Evolutionary conservation across 805 yeast genomes (phyloP), one percentile per base, ranked within the genome.

Genomic region (Groenewaldozyma tartarivorans): DNA sequence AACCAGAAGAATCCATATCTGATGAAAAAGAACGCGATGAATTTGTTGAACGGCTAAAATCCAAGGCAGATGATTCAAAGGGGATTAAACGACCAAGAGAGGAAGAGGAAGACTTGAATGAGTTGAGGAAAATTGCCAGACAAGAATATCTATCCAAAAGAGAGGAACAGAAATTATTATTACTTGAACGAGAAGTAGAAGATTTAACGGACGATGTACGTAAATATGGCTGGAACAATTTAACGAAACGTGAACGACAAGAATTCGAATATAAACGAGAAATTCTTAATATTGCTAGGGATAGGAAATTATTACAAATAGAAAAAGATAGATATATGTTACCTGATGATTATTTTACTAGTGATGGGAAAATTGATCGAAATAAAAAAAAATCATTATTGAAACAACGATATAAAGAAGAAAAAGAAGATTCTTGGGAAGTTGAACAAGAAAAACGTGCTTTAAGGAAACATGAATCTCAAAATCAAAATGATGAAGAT

Each of bases 281-380:
- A 43, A 57, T 78, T 1, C 54, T 74, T 9, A 57, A 62, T 1
- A 54, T 75, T 22, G 64, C 72, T 15, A 52, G 63, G 20, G 70
- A 69, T 42, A 51, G 72, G 21, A 52, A 57, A 46, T 52, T 67
- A 17, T 24, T 24, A 13, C 63, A 61, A 4, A 49, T 48, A 3
- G 58, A 51, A 4, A 46, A 50, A 20, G 45, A 43, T n/a, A 72
- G 65, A 4, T 81, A 76, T 47, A 56, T 63, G 17, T 48, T 80
- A 15, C 86, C 83, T 1, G 74, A 72, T 29, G 85, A 77, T 38
- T 69, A 71, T 46, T 45, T 69, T n/a, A 72, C 71, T 2, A 66
- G 64, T 11, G 64, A 67, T 13, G 80, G 81, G 1, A 67, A 67
- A 33, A 60, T 74, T 7, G 83, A 78, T 46, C 60, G 65, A 18